A percentile compares a stretch with the other conserved stretches of the same genome.
Conservation (phyloP, 2,329 filamentous ascomycete genomes). For the Cordyceps tenuipes region DNA sequence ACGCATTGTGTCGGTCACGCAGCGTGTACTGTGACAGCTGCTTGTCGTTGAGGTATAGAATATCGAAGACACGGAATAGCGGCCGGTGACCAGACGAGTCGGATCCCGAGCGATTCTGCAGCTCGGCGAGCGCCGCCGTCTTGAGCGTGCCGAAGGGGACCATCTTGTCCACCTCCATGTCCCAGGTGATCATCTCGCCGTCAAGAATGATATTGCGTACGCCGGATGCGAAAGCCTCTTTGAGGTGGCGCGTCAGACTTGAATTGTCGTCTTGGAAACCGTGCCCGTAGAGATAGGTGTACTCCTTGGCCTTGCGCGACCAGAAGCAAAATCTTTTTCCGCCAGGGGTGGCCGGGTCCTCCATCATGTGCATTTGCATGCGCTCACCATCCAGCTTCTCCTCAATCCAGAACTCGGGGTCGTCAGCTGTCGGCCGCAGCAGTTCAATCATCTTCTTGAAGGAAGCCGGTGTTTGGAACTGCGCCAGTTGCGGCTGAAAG, state of each 20-base stretch:
- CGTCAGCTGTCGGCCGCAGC: conserved; percentile 56
- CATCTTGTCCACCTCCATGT: conserved; percentile 73
- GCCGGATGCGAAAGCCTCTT: conserved; percentile 64
- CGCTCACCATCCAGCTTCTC: conserved; percentile 96
- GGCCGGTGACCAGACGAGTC: conserved; percentile 47
- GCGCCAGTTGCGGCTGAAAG: conserved; percentile 91
- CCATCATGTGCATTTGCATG: conserved; percentile 89
- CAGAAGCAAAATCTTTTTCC: conserved; percentile 76
- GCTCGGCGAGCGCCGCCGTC: conserved; percentile 74
- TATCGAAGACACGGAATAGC: conserved; percentile 81
- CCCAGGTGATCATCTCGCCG: conserved; percentile 98
- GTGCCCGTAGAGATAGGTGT: conserved; percentile 85
- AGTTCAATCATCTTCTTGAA: conserved; percentile 72
- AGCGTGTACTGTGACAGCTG: conserved; percentile 76
- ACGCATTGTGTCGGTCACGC: conserved; percentile 66
- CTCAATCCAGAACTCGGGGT: conserved; percentile 87
- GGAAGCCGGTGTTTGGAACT: conserved; percentile 72
- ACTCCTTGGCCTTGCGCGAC: conserved; percentile 94
- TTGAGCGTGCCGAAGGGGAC: conserved; percentile 90
- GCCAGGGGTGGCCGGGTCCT: conserved; percentile 59
- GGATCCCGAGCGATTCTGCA: conserved; percentile 54
- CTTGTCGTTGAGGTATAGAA: conserved; percentile 76
- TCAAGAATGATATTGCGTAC: conserved; percentile 87
- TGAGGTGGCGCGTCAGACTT: conserved; percentile 71
- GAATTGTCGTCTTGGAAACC: conserved; percentile 66